Evolutionary conservation across 2,329 filamentous ascomycete genomes (phyloP).

Genomic region (Talaromyces amestolkiae): DNA sequence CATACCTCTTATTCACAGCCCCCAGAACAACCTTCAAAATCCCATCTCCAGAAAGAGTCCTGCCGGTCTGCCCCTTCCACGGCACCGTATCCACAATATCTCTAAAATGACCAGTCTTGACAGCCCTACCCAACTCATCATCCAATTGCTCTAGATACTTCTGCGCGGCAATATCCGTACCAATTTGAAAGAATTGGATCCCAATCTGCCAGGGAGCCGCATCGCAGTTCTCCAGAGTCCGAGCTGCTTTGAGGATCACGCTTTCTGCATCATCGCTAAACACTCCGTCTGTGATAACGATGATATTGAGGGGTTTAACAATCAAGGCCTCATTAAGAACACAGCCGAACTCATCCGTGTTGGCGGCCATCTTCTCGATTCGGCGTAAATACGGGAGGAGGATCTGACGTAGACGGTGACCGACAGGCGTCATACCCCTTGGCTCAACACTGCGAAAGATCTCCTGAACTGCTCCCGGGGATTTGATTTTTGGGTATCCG

Average conservation of each 20-base stretch:
- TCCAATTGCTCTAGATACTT: slow-evolving; percentile 70
- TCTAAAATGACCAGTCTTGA: slow-evolving; percentile 50
- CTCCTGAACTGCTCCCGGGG: slow-evolving; percentile 56
- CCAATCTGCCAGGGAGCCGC: slow-evolving; percentile 81
- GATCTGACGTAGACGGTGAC: slow-evolving; percentile 67
- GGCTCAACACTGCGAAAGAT: slow-evolving; percentile 72
- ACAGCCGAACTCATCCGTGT: slow-evolving; percentile 35
- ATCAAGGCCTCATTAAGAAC: slow-evolving; percentile 29
- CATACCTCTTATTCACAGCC: slow-evolving; percentile 66
- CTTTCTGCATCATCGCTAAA: slow-evolving; percentile 76
- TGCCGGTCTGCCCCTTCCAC: slow-evolving; percentile 55
- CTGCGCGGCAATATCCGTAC: slow-evolving; percentile 65
- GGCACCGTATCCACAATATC: slow-evolving; percentile 93
- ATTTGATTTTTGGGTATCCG: slow-evolving; percentile 65
- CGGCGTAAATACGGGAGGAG: slow-evolving; percentile 67
- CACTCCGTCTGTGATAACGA: slow-evolving; percentile 86
- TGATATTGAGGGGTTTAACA: slow-evolving; percentile 81
- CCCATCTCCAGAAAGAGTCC: slow-evolving; percentile 62
- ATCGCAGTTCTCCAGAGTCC: slow-evolving; percentile 65
- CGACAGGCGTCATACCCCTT: slow-evolving; percentile 69
- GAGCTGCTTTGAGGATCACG: slow-evolving; percentile 65
- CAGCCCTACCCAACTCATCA: slow-evolving; percentile 62
- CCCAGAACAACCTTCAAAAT: slow-evolving; percentile 83
- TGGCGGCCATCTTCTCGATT: slow-evolving; percentile 47
- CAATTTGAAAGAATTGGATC: slow-evolving; percentile 95